Evolutionary conservation across 495 filamentous ascomycete genomes (phyloP).

Genomic region (Podospora appendiculata): DNA sequence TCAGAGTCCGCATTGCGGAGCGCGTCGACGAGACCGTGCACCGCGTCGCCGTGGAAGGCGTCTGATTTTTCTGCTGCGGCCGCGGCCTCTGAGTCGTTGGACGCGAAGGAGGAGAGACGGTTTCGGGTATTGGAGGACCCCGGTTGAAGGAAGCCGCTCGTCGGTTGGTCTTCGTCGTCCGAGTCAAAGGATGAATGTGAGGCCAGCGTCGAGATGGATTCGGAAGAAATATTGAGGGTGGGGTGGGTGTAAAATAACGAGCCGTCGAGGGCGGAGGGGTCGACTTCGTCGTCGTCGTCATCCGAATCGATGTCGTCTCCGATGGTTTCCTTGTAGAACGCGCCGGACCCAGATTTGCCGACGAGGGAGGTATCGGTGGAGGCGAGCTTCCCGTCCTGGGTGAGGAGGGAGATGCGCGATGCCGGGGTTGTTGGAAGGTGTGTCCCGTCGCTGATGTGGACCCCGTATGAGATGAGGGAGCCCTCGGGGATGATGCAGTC

Average conservation of each 20-base stretch:
- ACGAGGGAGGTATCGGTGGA: slow-evolving; percentile 48
- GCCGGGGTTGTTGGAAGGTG: slow-evolving; percentile 18
- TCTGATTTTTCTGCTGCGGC: slow-evolving; percentile 34
- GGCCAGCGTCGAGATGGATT: slow-evolving; percentile 63
- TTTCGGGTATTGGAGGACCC: slow-evolving; percentile 25
- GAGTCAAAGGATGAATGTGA: slow-evolving; percentile 33
- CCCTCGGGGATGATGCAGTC: slow-evolving; percentile 60
- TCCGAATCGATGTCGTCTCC: slow-evolving; percentile 42
- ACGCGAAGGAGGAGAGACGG: slow-evolving; percentile 44
- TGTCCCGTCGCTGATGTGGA: slow-evolving; percentile 55
- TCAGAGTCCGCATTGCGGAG: slow-evolving; percentile 51
- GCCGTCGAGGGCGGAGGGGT: slow-evolving; percentile 29
- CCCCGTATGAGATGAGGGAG: slow-evolving; percentile 71
- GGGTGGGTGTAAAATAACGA: slow-evolving; percentile 61
- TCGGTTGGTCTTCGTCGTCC: slow-evolving; percentile 25
- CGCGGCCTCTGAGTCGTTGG: slow-evolving; percentile 36
- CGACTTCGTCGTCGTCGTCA: slow-evolving; percentile 40
- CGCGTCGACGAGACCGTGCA: slow-evolving; percentile 73
- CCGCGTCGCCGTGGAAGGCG: slow-evolving; percentile 83
- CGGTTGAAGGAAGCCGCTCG: not conserved
- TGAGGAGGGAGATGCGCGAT: slow-evolving; percentile 30
- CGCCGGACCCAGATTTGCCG: slow-evolving; percentile 48
- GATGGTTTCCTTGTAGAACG: slow-evolving; percentile 36
- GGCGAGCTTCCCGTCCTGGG: slow-evolving; percentile 28
- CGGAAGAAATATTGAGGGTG: slow-evolving; percentile 59